Evolutionary conservation across 345 rosid genomes (phyloP), one percentile per base, ranked within the genome.

Genomic region (Noccaea caerulescens): DNA sequence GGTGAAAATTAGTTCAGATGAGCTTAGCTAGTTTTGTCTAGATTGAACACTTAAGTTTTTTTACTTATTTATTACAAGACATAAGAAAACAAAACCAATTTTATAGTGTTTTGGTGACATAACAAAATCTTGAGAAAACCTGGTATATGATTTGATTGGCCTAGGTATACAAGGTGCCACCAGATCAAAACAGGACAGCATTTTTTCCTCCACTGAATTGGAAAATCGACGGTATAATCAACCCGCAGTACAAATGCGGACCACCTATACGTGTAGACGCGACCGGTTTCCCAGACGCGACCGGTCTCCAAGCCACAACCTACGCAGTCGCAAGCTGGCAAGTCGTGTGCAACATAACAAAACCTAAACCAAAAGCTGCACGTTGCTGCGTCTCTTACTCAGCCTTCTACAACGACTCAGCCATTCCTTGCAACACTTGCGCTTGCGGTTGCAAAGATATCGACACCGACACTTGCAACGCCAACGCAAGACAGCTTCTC

Each of bases 301-400:
- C 58, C 10, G 99, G 99, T 5, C 91, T 94, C 42, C 83, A 81
- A 39, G 81, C 92, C 0, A 77, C 68, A 0, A n/a, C 76, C 0
- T 69, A 63, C 4, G 99, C 99, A 1, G 10, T 88, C 0, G 98
- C 98, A 0, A 91, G 80, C 54, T 94, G 90, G 90, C 96, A 91
- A 70, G 70, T 94, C 0, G 66, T 82, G 2, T 94, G 99, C 83
- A 91, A 91, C 79, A 88, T 94, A 25, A 80, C 95, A 0, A 82
- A 74, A 23, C 93, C 97, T 2, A 87, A 88, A 78, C 67, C 69
- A 7, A 59, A 77, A 42, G 77, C 83, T 44, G 60, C 98, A 1
- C 77, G 80, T 30, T 94, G 98, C 44, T 94, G 99, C 16, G 99
- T 91, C 23, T 89, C 99, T 3, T 91, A 84, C 84, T 89, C 98